A percentile compares a stretch with the other conserved stretches of the same genome.
Evolutionary conservation across 768 basidiomycete species (phyloP).

Genomic region (Lactarius akahatsu): DNA sequence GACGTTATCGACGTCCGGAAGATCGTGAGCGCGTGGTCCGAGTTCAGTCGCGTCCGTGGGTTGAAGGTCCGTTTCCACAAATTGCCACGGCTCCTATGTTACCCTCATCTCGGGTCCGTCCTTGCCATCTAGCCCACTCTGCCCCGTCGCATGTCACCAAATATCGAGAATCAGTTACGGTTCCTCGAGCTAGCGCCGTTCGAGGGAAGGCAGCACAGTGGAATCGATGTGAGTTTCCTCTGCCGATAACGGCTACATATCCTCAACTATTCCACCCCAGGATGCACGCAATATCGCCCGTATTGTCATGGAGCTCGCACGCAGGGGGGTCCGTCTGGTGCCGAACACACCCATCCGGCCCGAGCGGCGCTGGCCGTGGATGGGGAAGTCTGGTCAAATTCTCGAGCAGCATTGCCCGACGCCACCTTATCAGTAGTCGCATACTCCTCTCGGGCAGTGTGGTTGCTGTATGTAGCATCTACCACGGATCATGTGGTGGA

Average conservation of each 20-base stretch:
- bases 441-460: not conserved
- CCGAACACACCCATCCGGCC: conserved; percentile 73
- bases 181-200: conserved; percentile 73
- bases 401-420: conserved; percentile 44
- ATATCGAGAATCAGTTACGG: conserved; percentile 72
- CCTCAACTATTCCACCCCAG: conserved; percentile 39
- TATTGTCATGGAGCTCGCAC: conserved; percentile 75
- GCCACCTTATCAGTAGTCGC: not conserved
- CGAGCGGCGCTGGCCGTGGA: conserved; percentile 77
- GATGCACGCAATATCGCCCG: conserved; percentile 89
- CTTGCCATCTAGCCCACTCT: conserved; percentile 24
- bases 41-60: conserved; percentile 7
- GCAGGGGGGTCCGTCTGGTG: conserved; percentile 61
- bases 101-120: conserved; percentile 15
- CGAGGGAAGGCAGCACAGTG: conserved; percentile 81
- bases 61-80: conserved; percentile 17
- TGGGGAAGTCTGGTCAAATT: conserved; percentile 73
- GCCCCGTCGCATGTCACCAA: conserved; percentile 44
- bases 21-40: conserved; percentile 49
- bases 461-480: not conserved
- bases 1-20: conserved; percentile 75
- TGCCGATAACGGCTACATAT: not conserved
- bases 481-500: not conserved
- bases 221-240: conserved; percentile 74
- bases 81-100: not conserved